phyloP scores from a whole-genome alignment of 1,284 basidiomycete genomes.

The Cryptococcus sp. region DNA sequence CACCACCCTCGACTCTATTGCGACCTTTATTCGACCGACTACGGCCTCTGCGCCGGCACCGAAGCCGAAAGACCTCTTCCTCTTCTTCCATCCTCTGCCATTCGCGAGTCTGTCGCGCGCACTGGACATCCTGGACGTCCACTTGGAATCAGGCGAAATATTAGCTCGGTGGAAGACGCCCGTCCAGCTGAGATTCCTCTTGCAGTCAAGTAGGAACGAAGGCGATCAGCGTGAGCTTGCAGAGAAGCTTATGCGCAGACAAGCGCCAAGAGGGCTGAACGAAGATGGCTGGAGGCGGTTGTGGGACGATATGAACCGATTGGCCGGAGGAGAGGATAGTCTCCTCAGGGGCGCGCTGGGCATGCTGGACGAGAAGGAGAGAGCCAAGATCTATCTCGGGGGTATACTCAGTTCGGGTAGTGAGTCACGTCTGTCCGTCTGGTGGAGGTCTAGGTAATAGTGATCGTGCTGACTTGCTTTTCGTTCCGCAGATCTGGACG shows the following conservation, averaged over 20 bases:
- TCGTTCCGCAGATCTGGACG: slow-evolving; percentile 66
- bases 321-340: slow-evolving; percentile 65
- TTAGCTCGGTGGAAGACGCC: slow-evolving; percentile 81
- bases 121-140: slow-evolving; percentile 86
- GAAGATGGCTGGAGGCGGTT: slow-evolving; percentile 79
- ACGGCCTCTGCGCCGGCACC: slow-evolving; percentile 61
- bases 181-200: slow-evolving; percentile 77
- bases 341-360: slow-evolving; percentile 73
- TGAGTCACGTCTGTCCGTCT: slow-evolving; percentile 58
- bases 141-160: slow-evolving; percentile 90
- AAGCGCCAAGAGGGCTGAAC: slow-evolving; percentile 55
- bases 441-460: neutral
- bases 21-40: slow-evolving; percentile 73
- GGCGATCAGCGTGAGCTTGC: slow-evolving; percentile 80
- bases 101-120: slow-evolving; percentile 72
- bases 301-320: slow-evolving; percentile 83
- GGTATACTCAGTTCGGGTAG: slow-evolving; percentile 81
- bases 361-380: slow-evolving; percentile 67
- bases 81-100: slow-evolving; percentile 79
- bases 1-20: slow-evolving; percentile 75
- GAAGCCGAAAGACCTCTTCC: slow-evolving; percentile 68
- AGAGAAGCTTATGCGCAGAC: slow-evolving; percentile 76
- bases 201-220: slow-evolving; percentile 69
- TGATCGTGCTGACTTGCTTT: neutral
- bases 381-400: slow-evolving; percentile 75